Evolutionary conservation across 768 basidiomycete species (phyloP).

Genomic region (Rossbeevera mucosa): DNA sequence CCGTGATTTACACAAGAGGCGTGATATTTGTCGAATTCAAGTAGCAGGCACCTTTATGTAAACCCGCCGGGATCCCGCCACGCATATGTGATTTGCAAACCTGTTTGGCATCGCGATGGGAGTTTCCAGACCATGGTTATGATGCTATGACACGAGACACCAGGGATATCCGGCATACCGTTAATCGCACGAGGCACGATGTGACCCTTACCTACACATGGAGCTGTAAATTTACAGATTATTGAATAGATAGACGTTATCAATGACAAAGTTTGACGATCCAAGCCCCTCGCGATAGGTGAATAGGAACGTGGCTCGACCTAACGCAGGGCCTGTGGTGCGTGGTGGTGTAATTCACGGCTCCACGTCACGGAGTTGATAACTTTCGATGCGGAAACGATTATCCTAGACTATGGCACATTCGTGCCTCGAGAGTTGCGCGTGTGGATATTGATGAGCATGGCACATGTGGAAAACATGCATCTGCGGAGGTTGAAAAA

Average conservation of each 20-base stretch:
- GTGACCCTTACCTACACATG: too few species aligned
- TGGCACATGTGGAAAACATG: too few species aligned
- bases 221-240: too few species aligned
- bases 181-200: too few species aligned
- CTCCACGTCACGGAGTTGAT: background rate
- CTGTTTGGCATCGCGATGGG: background rate
- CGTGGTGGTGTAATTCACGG: background rate
- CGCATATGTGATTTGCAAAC: background rate
- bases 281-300: background rate
- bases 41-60: background rate
- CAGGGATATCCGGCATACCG: background rate
- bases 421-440: too few species aligned
- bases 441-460: too few species aligned
- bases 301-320: background rate
- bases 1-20: background rate
- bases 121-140: background rate
- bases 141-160: too few species aligned
- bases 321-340: background rate
- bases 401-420: too few species aligned
- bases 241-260: background rate
- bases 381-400: constrained; percentile 4
- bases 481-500: too few species aligned
- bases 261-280: constrained; percentile 6
- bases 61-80: background rate
- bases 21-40: background rate